Evolutionary conservation across 805 yeast species (phyloP).

Genomic region (Kodamaea hsintzibuensis): DNA sequence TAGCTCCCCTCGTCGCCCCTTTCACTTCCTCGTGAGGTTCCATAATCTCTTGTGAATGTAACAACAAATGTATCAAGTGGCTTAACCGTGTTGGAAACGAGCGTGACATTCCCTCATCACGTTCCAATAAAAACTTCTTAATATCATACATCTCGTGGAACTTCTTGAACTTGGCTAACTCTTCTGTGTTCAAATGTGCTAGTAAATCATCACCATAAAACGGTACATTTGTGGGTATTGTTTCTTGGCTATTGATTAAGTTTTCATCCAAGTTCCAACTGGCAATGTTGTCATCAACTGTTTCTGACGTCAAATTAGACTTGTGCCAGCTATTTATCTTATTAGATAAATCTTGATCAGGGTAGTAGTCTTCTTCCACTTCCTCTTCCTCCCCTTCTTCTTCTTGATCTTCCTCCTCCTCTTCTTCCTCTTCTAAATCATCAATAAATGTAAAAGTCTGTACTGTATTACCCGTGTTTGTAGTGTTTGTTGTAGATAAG

Average conservation of each 20-base stretch:
- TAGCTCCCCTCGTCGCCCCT: not conserved
- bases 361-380: not conserved
- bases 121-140: conserved; percentile 12
- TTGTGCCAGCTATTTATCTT: conserved; percentile 17
- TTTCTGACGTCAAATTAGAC: conserved; percentile 10
- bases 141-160: conserved; percentile 19
- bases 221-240: conserved; percentile 8
- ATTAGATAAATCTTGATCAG: conserved; percentile 6
- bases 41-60: conserved; percentile 1
- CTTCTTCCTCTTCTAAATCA: conserved; percentile 12
- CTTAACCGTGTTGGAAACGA: conserved; percentile 2
- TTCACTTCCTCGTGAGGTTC: not conserved
- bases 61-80: conserved; percentile 7
- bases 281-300: conserved; percentile 37
- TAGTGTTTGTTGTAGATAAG: conserved; percentile 13
- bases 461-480: conserved; percentile 15
- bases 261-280: conserved; percentile 38
- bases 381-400: conserved; percentile 6
- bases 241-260: conserved; percentile 10
- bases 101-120: conserved; percentile 1
- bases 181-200: conserved; percentile 22
- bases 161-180: conserved; percentile 25
- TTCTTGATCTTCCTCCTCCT: conserved; percentile 10
- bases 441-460: conserved; percentile 6
- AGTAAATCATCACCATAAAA: conserved; percentile 36